These are phyloP conservation scores for Colletotrichum sp. DNA, from an alignment of 2,329 filamentous ascomycete species.

Conservation along the genomic window DNA sequence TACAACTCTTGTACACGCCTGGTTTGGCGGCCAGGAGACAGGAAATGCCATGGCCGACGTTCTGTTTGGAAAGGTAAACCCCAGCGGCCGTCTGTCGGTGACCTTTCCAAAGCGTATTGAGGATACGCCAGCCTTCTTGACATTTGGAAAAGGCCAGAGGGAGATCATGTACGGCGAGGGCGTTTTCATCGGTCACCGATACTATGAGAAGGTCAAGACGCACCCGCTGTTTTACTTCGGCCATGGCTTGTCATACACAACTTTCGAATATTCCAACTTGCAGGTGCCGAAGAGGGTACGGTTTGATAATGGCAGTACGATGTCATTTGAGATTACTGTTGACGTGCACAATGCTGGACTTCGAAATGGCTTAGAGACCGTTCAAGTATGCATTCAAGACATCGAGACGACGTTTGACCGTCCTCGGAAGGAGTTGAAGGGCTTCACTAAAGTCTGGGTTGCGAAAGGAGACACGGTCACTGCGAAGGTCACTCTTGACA, in stretches of 20 bases:
- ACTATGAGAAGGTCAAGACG: conserved; percentile 57
- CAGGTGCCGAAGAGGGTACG: conserved; percentile 24
- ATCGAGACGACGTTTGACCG: conserved; percentile 41
- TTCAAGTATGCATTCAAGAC: conserved; percentile 42
- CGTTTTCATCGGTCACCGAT: conserved; percentile 74
- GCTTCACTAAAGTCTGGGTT: conserved; percentile 57
- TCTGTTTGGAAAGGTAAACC: conserved; percentile 26
- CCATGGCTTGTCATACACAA: conserved; percentile 71
- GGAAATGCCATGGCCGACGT: conserved; percentile 29
- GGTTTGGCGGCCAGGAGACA: conserved; percentile 29
- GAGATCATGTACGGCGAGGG: conserved; percentile 74
- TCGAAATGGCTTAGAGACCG: background rate
- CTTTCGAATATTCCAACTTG: conserved; percentile 51
- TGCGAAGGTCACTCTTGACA: background rate
- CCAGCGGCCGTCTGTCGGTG: conserved; percentile 72
- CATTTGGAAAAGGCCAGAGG: conserved; percentile 67
- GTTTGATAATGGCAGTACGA: background rate
- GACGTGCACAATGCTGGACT: background rate
- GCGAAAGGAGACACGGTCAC: conserved; percentile 43
- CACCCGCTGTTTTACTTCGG: conserved; percentile 71
- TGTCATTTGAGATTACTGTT: background rate
- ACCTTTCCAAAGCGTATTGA: conserved; percentile 67
- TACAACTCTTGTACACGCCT: conserved; percentile 35
- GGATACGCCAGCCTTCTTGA: conserved; percentile 72
- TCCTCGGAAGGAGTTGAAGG: conserved; percentile 55